A percentile compares a stretch with the other conserved stretches of the same genome.
Evolutionary conservation across 1,139 yeast species (phyloP).

Genomic region (Diutina mesorugosa): DNA sequence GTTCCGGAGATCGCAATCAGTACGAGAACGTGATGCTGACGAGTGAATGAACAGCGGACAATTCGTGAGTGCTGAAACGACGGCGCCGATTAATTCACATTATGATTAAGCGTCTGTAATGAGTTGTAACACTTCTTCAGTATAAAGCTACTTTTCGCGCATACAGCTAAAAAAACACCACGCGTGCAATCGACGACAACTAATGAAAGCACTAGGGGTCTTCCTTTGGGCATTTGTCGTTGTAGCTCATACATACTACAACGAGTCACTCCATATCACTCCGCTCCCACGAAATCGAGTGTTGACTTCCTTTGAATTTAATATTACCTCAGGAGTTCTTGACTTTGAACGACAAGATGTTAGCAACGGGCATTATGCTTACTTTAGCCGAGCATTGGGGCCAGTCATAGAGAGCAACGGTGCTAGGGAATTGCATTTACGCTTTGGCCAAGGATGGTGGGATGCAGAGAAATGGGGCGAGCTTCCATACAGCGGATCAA

Average conservation of each 20-base stretch:
- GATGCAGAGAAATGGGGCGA: constrained; percentile 83
- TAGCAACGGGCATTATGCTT: constrained; percentile 13
- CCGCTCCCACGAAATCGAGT: constrained; percentile 65
- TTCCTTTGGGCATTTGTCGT: neutral
- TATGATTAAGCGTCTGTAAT: too few species aligned
- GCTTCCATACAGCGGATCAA: constrained; percentile 58
- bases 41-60: too few species aligned
- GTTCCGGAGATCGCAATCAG: too few species aligned
- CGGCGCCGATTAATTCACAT: too few species aligned
- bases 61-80: too few species aligned
- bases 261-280: constrained; percentile 45
- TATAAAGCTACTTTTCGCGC: too few species aligned
- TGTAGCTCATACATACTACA: constrained; percentile 16
- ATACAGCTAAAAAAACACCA: neutral
- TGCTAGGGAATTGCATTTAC: constrained; percentile 64
- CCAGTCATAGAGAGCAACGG: constrained; percentile 59
- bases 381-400: constrained; percentile 73
- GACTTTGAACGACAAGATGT: constrained; percentile 19
- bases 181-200: neutral
- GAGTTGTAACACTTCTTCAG: too few species aligned
- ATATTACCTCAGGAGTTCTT: constrained; percentile 35
- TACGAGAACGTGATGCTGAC: too few species aligned
- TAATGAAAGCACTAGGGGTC: neutral
- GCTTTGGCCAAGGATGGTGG: constrained; percentile 96
- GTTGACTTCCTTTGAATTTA: constrained; percentile 57